Conservation (phyloP, 108 stramenopile species). For the Cylindrotheca fusiformis region DNA sequence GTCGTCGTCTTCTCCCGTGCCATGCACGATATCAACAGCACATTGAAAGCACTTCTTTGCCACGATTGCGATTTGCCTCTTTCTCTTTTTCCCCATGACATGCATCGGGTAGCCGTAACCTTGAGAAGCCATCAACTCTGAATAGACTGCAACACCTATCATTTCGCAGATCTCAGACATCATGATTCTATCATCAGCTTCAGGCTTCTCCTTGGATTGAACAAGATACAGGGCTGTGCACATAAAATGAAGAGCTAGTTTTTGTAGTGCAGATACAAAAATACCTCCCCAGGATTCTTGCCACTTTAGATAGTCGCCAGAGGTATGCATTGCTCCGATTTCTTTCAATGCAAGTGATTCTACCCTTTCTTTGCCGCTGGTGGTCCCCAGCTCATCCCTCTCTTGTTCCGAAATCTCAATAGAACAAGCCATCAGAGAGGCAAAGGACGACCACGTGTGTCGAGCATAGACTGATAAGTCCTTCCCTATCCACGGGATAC, state of each 20-base stretch:
- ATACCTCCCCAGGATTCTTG: conserved; percentile 84
- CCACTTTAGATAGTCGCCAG: conserved; percentile 56
- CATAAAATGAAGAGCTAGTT: conserved; percentile 47
- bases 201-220: conserved; percentile 31
- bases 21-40: conserved; percentile 34
- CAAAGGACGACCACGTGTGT: conserved; percentile 63
- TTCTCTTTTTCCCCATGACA: conserved; percentile 45
- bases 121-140: conserved; percentile 67
- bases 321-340: conserved; percentile 38
- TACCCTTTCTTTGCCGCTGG: conserved; percentile 5
- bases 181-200: conserved; percentile 19
- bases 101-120: conserved; percentile 78
- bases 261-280: conserved; percentile 65
- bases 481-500: conserved; percentile 52
- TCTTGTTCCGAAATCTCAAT: neutral
- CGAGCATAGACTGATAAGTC: conserved; percentile 58
- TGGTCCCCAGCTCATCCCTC: conserved; percentile 20
- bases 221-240: conserved; percentile 50
- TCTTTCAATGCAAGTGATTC: conserved; percentile 29
- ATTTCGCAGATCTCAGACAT: conserved; percentile 68
- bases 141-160: conserved; percentile 60
- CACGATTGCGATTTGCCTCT: conserved; percentile 52
- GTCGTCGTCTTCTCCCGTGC: conserved; percentile 22
- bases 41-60: conserved; percentile 57
- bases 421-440: conserved; percentile 57